A percentile compares a stretch with the other conserved stretches of the same genome.
phyloP scores from a whole-genome alignment of 2,329 filamentous ascomycete species.

The Phymatotrichopsis omnivora region DNA sequence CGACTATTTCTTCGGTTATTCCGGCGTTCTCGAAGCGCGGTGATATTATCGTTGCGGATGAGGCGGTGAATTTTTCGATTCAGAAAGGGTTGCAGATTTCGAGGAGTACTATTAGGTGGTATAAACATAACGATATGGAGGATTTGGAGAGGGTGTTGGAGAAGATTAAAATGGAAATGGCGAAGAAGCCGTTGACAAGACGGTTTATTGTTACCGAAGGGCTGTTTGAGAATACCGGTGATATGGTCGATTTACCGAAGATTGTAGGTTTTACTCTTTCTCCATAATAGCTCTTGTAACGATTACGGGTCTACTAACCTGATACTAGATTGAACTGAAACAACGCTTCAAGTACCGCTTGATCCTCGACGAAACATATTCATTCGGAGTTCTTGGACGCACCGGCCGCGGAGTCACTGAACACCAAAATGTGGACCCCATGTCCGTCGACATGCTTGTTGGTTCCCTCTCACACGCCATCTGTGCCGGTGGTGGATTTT shows the following conservation, averaged over 20 bases:
- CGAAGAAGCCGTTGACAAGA: constrained; percentile 73
- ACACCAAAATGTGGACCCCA: constrained; percentile 88
- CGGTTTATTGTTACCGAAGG: constrained; percentile 95
- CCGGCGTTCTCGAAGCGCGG: constrained; percentile 94
- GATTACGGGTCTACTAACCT: constrained; percentile 7
- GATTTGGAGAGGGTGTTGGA: constrained; percentile 79
- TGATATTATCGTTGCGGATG: constrained; percentile 93
- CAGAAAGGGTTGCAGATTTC: constrained; percentile 91
- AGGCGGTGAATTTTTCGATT: constrained; percentile 85
- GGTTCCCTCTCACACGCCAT: constrained; percentile 84
- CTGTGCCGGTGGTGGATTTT: constrained; percentile 91
- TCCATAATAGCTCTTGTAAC: background rate
- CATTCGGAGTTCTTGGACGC: constrained; percentile 84
- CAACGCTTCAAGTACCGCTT: constrained; percentile 96
- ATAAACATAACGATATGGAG: constrained; percentile 90
- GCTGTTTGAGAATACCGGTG: constrained; percentile 81
- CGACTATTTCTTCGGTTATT: constrained; percentile 92
- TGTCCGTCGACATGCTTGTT: constrained; percentile 93
- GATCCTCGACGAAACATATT: constrained; percentile 95
- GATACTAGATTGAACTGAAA: constrained; percentile 68
- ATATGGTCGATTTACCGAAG: constrained; percentile 73
- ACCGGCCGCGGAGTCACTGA: constrained; percentile 90
- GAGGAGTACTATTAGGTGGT: constrained; percentile 85
- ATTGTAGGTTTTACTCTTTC: constrained; percentile 47
- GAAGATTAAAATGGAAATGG: constrained; percentile 78